Evolutionary conservation across 2,329 filamentous ascomycete genomes (phyloP), one percentile per base, ranked within the genome.

Genomic region (Venturia pyrina): DNA sequence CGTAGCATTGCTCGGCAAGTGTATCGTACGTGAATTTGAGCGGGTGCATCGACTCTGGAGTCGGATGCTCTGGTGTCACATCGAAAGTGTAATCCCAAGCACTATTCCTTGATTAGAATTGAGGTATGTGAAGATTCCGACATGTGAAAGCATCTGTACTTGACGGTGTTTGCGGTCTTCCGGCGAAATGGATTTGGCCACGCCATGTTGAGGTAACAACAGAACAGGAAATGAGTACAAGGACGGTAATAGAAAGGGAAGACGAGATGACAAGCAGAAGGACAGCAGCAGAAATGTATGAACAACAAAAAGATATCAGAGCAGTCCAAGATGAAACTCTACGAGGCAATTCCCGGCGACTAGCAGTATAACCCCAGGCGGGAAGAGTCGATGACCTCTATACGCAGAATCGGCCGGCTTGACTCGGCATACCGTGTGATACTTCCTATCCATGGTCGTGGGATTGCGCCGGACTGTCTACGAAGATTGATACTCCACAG

Each of bases 1-100:
- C 80, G 19, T 91, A 77, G 66, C 86, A 87, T 67, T 89, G 82
- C 69, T 89, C 85, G 41, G 82, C 89, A 1, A 91, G 77, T 8
- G 79, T 80, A 74, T 93, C 90, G 72, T 90, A 93, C 0, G 84
- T 83, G 66, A 84, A 82, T 62, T 86, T 87, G 69, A 89, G 72
- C 3, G 83, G 83, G 65, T 82, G 75, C 48, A 87, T 77, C 70
- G 90, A 78, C 65, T 87, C 82, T 7, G 79, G 75, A 1, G 83
- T 84, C 21, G 85, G 76, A 73, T 93, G 90, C 3, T 86, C 75
- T 6, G 82, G 73, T 0, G 88, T 89, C 81, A 88, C 87, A 70
- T 87, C 82, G 72, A 93, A 92, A 7, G 80, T 82, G 71, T 90
- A 84, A 24, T 84, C 87, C 85, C 87, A 91, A 69, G 74, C 75